Base-by-base conservation (phyloP, 768 basidiomycete genomes). In the Trametes cubensis region DNA sequence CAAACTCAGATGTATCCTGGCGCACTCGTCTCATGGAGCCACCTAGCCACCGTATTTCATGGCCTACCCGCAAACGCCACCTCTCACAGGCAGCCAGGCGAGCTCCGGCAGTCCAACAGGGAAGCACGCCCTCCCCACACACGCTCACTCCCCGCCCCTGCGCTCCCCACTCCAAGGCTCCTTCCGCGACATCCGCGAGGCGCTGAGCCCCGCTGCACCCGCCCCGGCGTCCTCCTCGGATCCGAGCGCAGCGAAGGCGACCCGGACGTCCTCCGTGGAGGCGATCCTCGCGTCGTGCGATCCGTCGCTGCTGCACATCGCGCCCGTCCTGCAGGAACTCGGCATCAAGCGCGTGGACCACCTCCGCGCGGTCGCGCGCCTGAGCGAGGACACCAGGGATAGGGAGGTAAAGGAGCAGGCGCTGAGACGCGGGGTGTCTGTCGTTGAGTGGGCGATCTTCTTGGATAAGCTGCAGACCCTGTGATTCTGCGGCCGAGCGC, bases 381-480 rank as follows among this genome's bases (percentile, higher is more conserved):
- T 91, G 63, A 82, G 81, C 40, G 86, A 87, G 57, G 85, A 83
- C 61, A 90, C 85, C 21, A 74, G 89, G 64, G 84, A 91, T 71
- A 75, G 83, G 60, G 87, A 90, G 71, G 79, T 91, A 49, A 87
- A 81, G 72, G 86, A 88, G 66, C 86, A 85, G 65, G 89, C 88
- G 56, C 69, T 91, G 73, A 83, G 76, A 69, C 76, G 82, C 67
- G 89, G 89, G 1, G 77, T 91, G 53, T 89, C 88, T 0, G 79
- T 89, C 8, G 77, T 91, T 74, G 89, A 91, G 67, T 91, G 89
- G 89, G 89, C 89, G 21, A 87, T 90, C 67, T 76, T 91, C 67
- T 72, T 91, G 60, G 89, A 91, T 72, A 83, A 77, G 68, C 70
- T 89, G 64, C 83, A 81, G 63, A 75, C 69, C 40, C 65, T 76